Evolutionary conservation across 345 rosid species (phyloP).

Genomic region (Nephelium lappaceum): DNA sequence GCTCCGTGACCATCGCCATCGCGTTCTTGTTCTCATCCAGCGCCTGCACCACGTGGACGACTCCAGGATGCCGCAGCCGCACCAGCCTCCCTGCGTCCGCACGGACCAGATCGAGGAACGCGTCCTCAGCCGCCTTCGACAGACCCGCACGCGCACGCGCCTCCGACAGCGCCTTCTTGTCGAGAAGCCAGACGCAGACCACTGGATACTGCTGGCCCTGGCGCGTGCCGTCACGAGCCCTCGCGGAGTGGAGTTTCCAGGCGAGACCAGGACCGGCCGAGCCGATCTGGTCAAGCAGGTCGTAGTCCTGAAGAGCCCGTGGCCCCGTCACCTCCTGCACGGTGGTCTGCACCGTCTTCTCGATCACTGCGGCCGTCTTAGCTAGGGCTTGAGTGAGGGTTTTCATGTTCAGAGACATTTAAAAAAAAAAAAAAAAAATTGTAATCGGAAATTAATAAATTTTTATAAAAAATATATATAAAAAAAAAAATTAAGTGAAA

Average conservation of each 20-base stretch:
- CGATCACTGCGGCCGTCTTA: constrained; percentile 92
- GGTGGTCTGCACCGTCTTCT: constrained; percentile 93
- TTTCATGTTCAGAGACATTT: constrained; percentile 94
- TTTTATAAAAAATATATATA: background rate
- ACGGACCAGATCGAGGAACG: constrained; percentile 78
- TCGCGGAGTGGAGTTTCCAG: constrained; percentile 87
- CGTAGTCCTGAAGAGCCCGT: constrained; percentile 85
- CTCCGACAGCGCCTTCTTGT: constrained; percentile 80
- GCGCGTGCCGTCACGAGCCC: constrained; percentile 70
- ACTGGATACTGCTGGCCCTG: constrained; percentile 78
- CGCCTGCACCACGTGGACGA: constrained; percentile 95
- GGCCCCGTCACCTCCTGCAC: constrained; percentile 99
- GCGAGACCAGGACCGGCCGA: constrained; percentile 97
- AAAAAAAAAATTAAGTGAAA: background rate
- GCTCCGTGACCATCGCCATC: constrained; percentile 98
- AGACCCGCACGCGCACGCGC: constrained; percentile 75
- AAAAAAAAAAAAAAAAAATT: background rate
- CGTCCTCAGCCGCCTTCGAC: constrained; percentile 83
- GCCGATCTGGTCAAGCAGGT: constrained; percentile 94
- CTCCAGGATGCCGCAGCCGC: constrained; percentile 93
- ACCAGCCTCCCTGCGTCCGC: constrained; percentile 85
- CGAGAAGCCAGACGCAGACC: constrained; percentile 95
- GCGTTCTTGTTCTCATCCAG: constrained; percentile 92
- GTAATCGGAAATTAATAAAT: background rate
- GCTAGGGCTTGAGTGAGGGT: constrained; percentile 92